Percentiles rank a stretch among this genome's conserved stretches.
These are phyloP conservation scores for Daldinia sp. DNA, from an alignment of 2,329 filamentous ascomycete species.

Conservation along the genomic window DNA sequence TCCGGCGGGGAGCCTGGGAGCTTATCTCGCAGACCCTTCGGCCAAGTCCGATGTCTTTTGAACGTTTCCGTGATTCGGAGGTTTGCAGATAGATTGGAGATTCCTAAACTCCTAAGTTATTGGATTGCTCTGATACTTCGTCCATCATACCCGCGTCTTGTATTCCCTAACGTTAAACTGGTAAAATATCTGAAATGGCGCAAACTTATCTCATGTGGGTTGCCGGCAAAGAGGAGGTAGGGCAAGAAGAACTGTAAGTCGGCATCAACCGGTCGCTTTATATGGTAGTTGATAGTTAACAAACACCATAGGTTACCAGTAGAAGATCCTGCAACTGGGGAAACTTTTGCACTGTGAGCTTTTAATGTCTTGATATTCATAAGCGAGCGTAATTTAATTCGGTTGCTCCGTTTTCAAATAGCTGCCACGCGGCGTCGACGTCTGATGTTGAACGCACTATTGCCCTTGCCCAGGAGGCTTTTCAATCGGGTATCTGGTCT, in stretches of 20 bases:
- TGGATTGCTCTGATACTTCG: background rate
- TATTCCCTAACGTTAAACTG: background rate
- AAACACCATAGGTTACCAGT: slow-evolving; percentile 55
- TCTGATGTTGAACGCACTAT: slow-evolving; percentile 55
- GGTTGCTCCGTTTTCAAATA: slow-evolving; percentile 35
- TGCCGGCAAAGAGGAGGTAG: slow-evolving; percentile 51
- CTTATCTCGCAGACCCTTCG: background rate
- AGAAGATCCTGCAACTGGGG: slow-evolving; percentile 62
- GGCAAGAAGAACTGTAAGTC: slow-evolving; percentile 57
- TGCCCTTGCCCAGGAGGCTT: slow-evolving; percentile 53
- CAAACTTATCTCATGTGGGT: slow-evolving; percentile 50
- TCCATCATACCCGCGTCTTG: background rate
- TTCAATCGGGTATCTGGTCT: slow-evolving; percentile 64
- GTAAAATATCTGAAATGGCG: background rate
- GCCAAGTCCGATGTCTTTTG: background rate
- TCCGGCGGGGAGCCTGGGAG: background rate
- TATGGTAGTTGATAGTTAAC: slow-evolving; percentile 3
- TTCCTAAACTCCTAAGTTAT: background rate
- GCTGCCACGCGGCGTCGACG: slow-evolving; percentile 58
- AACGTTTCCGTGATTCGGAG: background rate
- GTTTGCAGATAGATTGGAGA: background rate
- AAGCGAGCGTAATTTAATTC: background rate
- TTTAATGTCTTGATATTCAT: background rate
- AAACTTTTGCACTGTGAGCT: slow-evolving; percentile 59
- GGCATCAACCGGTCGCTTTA: background rate